Conservation (phyloP, 805 yeast species). For the Brettanomyces nanus region DNA sequence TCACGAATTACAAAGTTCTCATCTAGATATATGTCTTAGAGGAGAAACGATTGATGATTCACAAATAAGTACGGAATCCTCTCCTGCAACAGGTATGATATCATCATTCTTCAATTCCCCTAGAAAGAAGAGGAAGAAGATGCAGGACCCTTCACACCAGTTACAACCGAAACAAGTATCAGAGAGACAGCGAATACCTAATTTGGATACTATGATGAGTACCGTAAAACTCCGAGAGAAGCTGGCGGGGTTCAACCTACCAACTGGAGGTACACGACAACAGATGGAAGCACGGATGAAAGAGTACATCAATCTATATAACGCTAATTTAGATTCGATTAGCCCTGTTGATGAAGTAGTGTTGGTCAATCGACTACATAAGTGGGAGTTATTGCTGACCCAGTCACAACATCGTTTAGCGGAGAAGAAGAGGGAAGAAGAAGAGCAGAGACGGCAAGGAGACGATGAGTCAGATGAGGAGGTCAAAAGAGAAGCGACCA, state of each 20-base stretch:
- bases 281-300: slow-evolving; percentile 65
- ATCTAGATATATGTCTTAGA: slow-evolving; percentile 52
- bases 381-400: slow-evolving; percentile 52
- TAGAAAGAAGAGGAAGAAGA: background rate
- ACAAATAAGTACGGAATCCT: background rate
- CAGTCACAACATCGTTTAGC: too few relatives aligned
- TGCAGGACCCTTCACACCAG: slow-evolving; percentile 9
- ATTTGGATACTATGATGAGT: slow-evolving; percentile 54
- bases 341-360: slow-evolving; percentile 52
- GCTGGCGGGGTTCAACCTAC: slow-evolving; percentile 44
- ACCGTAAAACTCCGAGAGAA: slow-evolving; percentile 55
- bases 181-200: slow-evolving; percentile 37
- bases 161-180: slow-evolving; percentile 15
- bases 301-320: slow-evolving; percentile 70
- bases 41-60: slow-evolving; percentile 13
- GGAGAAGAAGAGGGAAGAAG: too few relatives aligned
- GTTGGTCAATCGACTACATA: slow-evolving; percentile 45
- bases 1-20: slow-evolving; percentile 45
- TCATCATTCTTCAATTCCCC: slow-evolving; percentile 9
- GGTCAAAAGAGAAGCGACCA: slow-evolving; percentile 23
- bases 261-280: slow-evolving; percentile 53
- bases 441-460: slow-evolving; percentile 12
- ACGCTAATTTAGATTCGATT: slow-evolving; percentile 70
- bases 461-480: slow-evolving; percentile 11
- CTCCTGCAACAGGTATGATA: slow-evolving; percentile 8